Conservation (phyloP, 176 grass and related monocot genomes). For the Triticum turgidum region DNA sequence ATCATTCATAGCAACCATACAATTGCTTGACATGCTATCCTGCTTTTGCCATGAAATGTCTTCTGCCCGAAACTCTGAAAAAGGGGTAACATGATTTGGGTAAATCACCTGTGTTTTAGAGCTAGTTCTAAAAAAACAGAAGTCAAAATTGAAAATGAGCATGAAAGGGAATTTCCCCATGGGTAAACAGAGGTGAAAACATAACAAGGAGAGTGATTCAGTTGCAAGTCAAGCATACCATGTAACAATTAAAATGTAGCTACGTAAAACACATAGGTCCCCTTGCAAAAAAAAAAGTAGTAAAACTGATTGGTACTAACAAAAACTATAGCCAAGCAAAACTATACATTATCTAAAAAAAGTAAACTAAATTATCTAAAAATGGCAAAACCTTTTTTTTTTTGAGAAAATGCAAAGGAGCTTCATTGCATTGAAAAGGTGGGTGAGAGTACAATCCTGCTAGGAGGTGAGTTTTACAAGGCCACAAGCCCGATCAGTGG, state of each 20-base stretch:
- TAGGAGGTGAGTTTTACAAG: too few relatives aligned
- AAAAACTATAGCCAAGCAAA: not conserved
- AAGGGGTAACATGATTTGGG: not conserved
- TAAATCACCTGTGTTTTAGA: slow-evolving; percentile 1
- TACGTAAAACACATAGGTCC: not conserved
- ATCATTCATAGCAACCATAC: slow-evolving; percentile 10
- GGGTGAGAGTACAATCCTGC: too few relatives aligned
- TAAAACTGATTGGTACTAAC: not conserved
- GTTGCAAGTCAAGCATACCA: not conserved
- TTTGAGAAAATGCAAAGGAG: too few relatives aligned
- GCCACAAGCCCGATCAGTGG: too few relatives aligned
- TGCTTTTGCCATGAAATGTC: slow-evolving; percentile 1
- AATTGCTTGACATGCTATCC: not conserved
- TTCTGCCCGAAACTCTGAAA: slow-evolving; percentile 31
- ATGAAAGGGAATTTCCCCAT: not conserved
- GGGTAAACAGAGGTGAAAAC: not conserved
- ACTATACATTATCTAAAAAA: not conserved
- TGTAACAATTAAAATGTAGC: not conserved
- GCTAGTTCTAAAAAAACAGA: slow-evolving; percentile 2
- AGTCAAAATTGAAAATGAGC: slow-evolving; percentile 7
- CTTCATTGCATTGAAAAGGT: too few relatives aligned
- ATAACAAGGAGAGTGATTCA: not conserved
- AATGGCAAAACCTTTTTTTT: too few relatives aligned
- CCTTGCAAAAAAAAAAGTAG: not conserved
- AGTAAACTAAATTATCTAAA: too few relatives aligned